phyloP scores from a whole-genome alignment of 768 basidiomycete genomes.

The Boletus coccyginus region DNA sequence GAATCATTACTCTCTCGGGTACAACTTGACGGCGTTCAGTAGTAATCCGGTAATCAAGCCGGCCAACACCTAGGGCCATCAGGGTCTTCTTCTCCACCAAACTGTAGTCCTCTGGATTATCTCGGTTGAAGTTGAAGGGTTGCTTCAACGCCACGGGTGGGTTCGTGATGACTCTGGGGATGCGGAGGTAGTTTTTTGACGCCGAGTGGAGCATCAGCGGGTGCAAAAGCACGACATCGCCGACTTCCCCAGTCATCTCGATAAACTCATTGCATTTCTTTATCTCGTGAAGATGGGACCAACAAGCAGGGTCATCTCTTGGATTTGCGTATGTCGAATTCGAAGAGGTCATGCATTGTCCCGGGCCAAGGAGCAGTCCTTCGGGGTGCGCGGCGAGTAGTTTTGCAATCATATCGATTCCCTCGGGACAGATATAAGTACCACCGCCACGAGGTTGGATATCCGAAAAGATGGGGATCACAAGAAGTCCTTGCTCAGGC shows the following conservation, averaged over 20 bases:
- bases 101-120: slow-evolving; percentile 2
- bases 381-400: not conserved
- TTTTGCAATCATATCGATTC: slow-evolving; percentile 5
- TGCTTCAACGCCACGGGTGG: slow-evolving; percentile 55
- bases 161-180: slow-evolving; percentile 62
- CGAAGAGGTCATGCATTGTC: not conserved
- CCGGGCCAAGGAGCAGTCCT: not conserved
- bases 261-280: not conserved
- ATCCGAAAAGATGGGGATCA: slow-evolving; percentile 10
- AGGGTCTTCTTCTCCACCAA: slow-evolving; percentile 2
- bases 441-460: slow-evolving; percentile 4
- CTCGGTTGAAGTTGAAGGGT: slow-evolving; percentile 44
- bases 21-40: slow-evolving; percentile 4
- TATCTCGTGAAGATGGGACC: slow-evolving; percentile 5
- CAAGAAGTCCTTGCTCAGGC: slow-evolving; percentile 1
- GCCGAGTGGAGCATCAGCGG: slow-evolving; percentile 66
- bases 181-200: slow-evolving; percentile 54
- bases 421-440: slow-evolving; percentile 1
- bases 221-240: slow-evolving; percentile 33
- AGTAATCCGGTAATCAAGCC: slow-evolving; percentile 2
- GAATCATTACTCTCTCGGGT: not conserved
- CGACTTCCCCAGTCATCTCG: slow-evolving; percentile 4
- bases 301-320: not conserved
- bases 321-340: slow-evolving; percentile 4
- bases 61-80: slow-evolving; percentile 8